Evolutionary conservation across 2,329 filamentous ascomycete species (phyloP).

Genomic region (Cladosporium sp.): DNA sequence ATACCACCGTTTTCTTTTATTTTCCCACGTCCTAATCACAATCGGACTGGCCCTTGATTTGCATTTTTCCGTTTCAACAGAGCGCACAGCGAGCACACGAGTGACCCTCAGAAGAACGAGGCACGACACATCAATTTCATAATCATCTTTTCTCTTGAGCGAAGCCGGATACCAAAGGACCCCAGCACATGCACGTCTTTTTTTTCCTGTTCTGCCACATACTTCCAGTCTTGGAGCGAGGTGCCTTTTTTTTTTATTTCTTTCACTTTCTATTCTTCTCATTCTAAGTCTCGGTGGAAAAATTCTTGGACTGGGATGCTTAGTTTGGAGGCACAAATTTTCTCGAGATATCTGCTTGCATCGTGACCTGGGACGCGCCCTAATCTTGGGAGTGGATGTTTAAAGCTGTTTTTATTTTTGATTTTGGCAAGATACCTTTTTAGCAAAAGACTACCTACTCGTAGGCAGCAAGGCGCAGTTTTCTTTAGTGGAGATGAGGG

Average conservation of each 20-base stretch:
- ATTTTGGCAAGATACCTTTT: no score
- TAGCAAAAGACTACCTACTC: no score
- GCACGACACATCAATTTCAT: background rate
- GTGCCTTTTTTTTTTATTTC: background rate
- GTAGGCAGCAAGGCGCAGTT: no score
- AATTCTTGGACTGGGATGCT: no score
- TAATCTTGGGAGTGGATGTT: no score
- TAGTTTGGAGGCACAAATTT: no score
- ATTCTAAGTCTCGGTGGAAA: no score
- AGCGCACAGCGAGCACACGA: constrained; percentile 11
- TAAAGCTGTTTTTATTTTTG: no score
- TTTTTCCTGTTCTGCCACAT: background rate
- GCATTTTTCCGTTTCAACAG: background rate
- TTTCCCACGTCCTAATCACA: background rate
- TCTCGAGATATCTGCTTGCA: no score
- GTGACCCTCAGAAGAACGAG: background rate
- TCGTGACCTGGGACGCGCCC: no score
- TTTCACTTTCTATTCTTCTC: no score
- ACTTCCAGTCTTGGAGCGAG: background rate
- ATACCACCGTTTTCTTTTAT: background rate
- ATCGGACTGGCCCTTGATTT: background rate
- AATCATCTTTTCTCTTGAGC: background rate
- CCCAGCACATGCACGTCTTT: background rate
- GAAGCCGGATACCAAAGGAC: constrained; percentile 9
- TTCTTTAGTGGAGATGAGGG: no score